A percentile compares a stretch with the other conserved stretches of the same genome.
Conservation (phyloP, 148 eudicot genomes). For the Persicaria tinctoria region DNA sequence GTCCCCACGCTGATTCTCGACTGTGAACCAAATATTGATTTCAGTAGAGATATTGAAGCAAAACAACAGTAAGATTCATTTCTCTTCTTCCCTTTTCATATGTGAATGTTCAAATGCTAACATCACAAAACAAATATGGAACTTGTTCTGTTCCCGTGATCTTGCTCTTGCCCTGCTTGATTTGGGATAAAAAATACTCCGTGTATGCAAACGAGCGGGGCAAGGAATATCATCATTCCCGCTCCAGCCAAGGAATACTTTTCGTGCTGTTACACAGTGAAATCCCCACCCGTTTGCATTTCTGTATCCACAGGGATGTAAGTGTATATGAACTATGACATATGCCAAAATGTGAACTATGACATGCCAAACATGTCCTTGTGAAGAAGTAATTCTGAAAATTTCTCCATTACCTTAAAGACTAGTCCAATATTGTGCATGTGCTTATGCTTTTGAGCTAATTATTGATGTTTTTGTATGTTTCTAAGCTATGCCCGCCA, state of each 20-base stretch:
- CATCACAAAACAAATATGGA: neutral
- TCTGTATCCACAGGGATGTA: neutral
- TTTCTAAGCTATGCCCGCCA: slow-evolving; percentile 78
- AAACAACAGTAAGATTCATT: slow-evolving; percentile 64
- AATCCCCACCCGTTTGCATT: neutral
- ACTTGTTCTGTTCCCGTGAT: neutral
- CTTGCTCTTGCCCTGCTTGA: neutral
- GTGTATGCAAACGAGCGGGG: too few species aligned
- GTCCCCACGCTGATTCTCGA: slow-evolving; percentile 92
- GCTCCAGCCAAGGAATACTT: too few species aligned
- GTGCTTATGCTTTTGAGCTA: neutral
- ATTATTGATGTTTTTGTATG: neutral
- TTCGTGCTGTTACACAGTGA: neutral
- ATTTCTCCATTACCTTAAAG: neutral
- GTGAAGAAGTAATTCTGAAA: neutral
- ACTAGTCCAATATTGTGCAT: neutral
- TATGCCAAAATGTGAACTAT: too few species aligned
- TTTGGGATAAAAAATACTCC: too few species aligned
- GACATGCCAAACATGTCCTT: too few species aligned
- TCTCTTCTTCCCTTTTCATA: neutral
- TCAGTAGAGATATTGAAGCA: slow-evolving; percentile 79
- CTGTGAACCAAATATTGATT: slow-evolving; percentile 92
- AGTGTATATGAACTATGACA: too few species aligned
- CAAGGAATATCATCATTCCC: too few species aligned
- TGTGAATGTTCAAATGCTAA: too few species aligned